Evolutionary conservation across 495 filamentous ascomycete genomes (phyloP).

Genomic region (Talaromyces borbonicus): DNA sequence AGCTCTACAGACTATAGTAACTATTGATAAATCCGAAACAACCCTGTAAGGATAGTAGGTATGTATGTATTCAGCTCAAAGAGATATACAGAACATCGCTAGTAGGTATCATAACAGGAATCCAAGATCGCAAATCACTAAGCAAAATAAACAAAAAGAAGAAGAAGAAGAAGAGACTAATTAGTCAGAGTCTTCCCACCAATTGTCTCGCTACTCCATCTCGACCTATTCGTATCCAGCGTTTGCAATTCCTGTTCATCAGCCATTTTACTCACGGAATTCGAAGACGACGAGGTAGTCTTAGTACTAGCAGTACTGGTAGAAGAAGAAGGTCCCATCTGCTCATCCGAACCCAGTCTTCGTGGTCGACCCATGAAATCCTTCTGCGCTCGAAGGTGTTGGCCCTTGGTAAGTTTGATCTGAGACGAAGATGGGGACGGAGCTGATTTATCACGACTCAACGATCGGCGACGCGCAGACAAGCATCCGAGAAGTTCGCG

Average conservation of each 20-base stretch:
- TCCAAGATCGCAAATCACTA: background rate
- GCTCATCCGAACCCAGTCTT: background rate
- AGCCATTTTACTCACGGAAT: background rate
- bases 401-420: background rate
- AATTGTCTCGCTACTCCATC: background rate
- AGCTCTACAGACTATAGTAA: background rate
- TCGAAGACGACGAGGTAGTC: background rate
- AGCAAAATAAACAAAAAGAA: background rate
- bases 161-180: background rate
- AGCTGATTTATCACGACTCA: background rate
- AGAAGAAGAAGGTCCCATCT: background rate
- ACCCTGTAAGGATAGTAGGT: no score
- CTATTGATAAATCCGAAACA: no score
- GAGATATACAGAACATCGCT: background rate
- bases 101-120: background rate
- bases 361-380: constrained; percentile 1
- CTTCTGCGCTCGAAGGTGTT: background rate
- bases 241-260: constrained; percentile 1
- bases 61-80: no score
- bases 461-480: background rate
- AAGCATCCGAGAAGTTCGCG: background rate
- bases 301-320: background rate
- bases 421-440: constrained; percentile 1
- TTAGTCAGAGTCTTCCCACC: background rate
- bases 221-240: background rate